Evolutionary conservation across 108 stramenopile genomes (phyloP).

Genomic region (Nitzschia inconspicua): DNA sequence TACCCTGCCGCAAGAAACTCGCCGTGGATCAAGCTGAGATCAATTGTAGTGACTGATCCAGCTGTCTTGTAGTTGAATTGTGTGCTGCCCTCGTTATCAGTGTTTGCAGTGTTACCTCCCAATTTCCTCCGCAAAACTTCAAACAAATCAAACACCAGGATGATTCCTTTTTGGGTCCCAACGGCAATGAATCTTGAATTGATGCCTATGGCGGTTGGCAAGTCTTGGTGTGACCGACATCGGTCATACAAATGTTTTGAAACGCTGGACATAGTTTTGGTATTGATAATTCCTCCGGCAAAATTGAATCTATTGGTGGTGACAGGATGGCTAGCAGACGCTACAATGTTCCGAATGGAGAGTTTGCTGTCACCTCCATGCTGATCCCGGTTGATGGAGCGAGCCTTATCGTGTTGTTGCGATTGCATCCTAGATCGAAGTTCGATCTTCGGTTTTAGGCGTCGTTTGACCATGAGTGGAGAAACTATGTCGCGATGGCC

Average conservation of each 20-base stretch:
- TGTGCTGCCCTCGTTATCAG: background rate
- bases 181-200: conserved; percentile 86
- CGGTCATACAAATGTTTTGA: conserved; percentile 3
- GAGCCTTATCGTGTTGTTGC: background rate
- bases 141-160: conserved; percentile 85
- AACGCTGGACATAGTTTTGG: conserved; percentile 22
- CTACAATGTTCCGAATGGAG: background rate
- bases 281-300: conserved; percentile 46
- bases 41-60: conserved; percentile 75
- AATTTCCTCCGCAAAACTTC: conserved; percentile 75
- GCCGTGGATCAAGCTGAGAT: conserved; percentile 55
- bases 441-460: conserved; percentile 77
- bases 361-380: too few species aligned
- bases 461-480: conserved; percentile 73
- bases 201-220: conserved; percentile 77
- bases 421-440: conserved; percentile 44
- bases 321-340: conserved; percentile 5
- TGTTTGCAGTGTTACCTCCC: background rate
- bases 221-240: conserved; percentile 6
- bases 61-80: conserved; percentile 19
- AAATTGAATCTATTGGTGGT: conserved; percentile 39
- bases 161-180: conserved; percentile 70
- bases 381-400: too few species aligned
- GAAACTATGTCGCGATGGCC: conserved; percentile 64
- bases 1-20: conserved; percentile 77